A percentile compares a stretch with the other conserved stretches of the same genome.
phyloP scores from a whole-genome alignment of 2,329 filamentous ascomycete species.

The Aspergillus neoniger region DNA sequence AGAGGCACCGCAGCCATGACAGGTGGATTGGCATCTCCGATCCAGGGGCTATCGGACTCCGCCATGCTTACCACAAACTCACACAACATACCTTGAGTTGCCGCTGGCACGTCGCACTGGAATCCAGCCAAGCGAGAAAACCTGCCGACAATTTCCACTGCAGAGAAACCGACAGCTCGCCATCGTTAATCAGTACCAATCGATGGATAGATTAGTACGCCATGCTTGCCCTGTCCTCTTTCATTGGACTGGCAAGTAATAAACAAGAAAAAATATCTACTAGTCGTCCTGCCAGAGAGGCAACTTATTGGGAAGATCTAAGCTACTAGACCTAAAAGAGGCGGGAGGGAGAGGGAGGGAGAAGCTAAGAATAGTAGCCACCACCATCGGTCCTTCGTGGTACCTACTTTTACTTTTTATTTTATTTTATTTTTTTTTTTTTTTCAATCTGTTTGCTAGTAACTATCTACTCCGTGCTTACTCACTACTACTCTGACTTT shows the following conservation, averaged over 20 bases:
- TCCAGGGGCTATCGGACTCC: conserved; percentile 1
- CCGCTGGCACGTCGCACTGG: background rate
- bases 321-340: no score
- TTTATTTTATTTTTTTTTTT: background rate
- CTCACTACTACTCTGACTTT: no score
- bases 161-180: background rate
- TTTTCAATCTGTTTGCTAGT: no score
- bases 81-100: background rate
- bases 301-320: background rate
- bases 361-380: conserved; percentile 1
- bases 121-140: background rate
- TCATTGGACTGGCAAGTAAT: background rate
- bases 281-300: background rate
- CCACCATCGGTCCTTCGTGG: background rate
- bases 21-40: conserved; percentile 3
- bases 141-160: background rate
- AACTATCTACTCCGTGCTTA: no score
- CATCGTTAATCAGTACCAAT: conserved; percentile 5
- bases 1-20: background rate
- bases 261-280: background rate
- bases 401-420: background rate
- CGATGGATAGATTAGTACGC: background rate
- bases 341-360: background rate
- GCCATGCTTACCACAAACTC: background rate
- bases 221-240: conserved; percentile 1